Conservation (phyloP, 23 red algal species). For the Cyanidiococcus yangmingshanensis region DNA sequence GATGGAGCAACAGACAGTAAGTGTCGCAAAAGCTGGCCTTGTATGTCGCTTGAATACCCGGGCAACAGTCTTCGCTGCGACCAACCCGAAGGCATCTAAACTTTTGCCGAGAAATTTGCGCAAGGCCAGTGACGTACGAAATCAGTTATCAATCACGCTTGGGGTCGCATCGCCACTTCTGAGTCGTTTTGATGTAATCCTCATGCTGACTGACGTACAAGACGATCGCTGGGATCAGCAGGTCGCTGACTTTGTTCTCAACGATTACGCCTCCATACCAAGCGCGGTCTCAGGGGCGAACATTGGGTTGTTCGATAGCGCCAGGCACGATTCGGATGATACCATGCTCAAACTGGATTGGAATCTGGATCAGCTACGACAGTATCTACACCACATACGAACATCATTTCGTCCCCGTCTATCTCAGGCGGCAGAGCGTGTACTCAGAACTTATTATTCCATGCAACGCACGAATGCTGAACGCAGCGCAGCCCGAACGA, state of each 20-base stretch:
- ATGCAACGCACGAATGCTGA: constrained; percentile 37
- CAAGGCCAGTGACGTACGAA: constrained; percentile 11
- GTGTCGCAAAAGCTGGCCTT: constrained; percentile 93
- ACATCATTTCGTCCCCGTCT: constrained; percentile 43
- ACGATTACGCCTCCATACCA: constrained; percentile 30
- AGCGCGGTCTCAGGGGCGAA: neutral
- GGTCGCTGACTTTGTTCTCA: constrained; percentile 70
- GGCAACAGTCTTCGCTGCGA: constrained; percentile 81
- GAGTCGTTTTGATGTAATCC: constrained; percentile 85
- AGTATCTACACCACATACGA: constrained; percentile 82
- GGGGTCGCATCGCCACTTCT: constrained; percentile 82
- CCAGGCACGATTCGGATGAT: neutral
- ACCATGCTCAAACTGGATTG: constrained; percentile 4
- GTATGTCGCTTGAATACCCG: constrained; percentile 80
- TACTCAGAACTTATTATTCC: constrained; percentile 73
- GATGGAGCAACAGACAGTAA: constrained; percentile 99
- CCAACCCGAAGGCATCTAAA: constrained; percentile 45
- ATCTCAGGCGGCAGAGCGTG: constrained; percentile 30
- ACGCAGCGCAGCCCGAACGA: constrained; percentile 83
- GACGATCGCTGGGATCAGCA: constrained; percentile 80
- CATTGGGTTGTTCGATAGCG: neutral
- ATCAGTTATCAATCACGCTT: constrained; percentile 47
- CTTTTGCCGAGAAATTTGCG: neutral
- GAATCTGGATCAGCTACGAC: constrained; percentile 50
- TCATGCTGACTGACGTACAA: constrained; percentile 69